phyloP scores from a whole-genome alignment of 768 basidiomycete species.

The Russula ochroleuca region DNA sequence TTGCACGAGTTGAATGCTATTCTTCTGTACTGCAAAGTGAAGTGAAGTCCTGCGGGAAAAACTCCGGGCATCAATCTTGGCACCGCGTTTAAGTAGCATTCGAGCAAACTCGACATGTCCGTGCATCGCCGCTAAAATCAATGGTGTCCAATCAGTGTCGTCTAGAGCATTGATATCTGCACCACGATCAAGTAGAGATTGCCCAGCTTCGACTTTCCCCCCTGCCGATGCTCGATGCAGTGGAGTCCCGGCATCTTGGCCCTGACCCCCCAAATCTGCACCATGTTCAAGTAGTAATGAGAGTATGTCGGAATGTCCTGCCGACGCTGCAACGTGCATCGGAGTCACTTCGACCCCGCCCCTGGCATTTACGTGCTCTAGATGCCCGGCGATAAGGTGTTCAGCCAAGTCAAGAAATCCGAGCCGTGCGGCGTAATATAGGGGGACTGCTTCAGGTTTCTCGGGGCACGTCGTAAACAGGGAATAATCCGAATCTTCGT shows the following conservation, averaged over 20 bases:
- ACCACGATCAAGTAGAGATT: neutral
- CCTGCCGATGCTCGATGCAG: neutral
- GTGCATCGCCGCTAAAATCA: no score
- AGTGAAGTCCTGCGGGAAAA: neutral
- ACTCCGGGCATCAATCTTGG: neutral
- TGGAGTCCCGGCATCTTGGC: neutral
- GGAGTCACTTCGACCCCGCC: rapidly evolving
- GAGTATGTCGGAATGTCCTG: neutral
- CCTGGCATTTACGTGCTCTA: neutral
- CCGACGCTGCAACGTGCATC: neutral
- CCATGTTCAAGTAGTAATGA: neutral
- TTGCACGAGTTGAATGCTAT: neutral
- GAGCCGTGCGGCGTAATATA: neutral
- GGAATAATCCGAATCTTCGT: rapidly evolving
- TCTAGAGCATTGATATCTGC: neutral
- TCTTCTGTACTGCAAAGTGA: rapidly evolving
- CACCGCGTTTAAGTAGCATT: neutral
- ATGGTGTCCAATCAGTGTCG: neutral
- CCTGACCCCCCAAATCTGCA: neutral
- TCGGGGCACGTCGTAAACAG: neutral
- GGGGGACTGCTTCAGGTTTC: neutral
- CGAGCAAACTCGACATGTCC: neutral
- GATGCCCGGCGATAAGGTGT: neutral
- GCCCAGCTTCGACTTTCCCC: neutral
- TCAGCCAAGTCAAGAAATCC: neutral